phyloP scores from a whole-genome alignment of 1,139 yeast species.

The Kodamaea sp. region DNA sequence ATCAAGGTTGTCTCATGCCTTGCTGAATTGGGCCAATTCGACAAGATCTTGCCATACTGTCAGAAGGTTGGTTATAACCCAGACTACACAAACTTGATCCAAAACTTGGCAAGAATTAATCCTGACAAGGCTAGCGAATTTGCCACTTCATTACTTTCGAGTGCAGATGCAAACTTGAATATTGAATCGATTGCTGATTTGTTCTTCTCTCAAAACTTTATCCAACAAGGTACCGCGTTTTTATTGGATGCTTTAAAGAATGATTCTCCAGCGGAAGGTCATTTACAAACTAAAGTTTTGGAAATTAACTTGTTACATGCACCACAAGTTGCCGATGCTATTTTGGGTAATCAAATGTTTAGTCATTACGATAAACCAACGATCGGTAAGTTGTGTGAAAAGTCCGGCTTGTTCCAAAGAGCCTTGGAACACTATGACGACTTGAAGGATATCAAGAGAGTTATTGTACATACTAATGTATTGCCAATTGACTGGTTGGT shows the following conservation, averaged over 20 bases:
- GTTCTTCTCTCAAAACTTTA: conserved; percentile 88
- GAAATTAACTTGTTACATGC: conserved; percentile 94
- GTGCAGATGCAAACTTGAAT: conserved; percentile 63
- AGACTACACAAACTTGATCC: conserved; percentile 85
- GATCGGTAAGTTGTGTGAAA: conserved; percentile 88
- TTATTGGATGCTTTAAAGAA: conserved; percentile 91
- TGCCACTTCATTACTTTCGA: conserved; percentile 77
- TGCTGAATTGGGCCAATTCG: conserved; percentile 96
- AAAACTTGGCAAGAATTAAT: conserved; percentile 83
- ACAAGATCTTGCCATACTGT: conserved; percentile 91
- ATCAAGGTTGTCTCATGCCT: conserved; percentile 87
- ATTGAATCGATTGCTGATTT: conserved; percentile 88
- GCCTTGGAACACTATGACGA: conserved; percentile 96
- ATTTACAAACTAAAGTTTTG: conserved; percentile 88
- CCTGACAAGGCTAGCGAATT: conserved; percentile 99
- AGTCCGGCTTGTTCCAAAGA: conserved; percentile 89
- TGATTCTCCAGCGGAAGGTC: conserved; percentile 93
- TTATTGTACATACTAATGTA: conserved; percentile 80
- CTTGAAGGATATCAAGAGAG: conserved; percentile 91
- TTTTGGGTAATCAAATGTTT: conserved; percentile 92
- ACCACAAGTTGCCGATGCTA: conserved; percentile 99
- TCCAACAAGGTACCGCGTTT: conserved; percentile 99
- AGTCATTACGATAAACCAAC: conserved; percentile 93
- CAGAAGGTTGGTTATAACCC: conserved; percentile 87
- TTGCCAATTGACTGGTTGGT: conserved; percentile 95